phyloP scores from a whole-genome alignment of 306 rosid species.

The Rubus parviflorus region DNA sequence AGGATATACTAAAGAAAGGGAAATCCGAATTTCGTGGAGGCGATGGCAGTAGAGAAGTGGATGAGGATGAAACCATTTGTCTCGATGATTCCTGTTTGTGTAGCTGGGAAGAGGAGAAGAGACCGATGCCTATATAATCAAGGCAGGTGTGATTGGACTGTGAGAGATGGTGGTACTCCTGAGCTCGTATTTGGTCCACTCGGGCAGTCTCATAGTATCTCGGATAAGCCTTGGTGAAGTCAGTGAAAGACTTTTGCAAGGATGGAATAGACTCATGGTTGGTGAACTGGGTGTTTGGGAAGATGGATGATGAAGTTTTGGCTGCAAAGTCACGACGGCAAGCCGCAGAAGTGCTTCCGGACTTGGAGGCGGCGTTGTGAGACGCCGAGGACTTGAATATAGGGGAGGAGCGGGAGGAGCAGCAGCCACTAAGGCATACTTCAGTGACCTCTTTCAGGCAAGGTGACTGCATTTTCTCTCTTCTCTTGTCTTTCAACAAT shows the following conservation, averaged over 20 bases:
- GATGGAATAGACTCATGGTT: conserved; percentile 91
- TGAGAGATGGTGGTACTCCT: conserved; percentile 67
- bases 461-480: conserved; percentile 44
- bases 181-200: conserved; percentile 63
- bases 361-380: conserved; percentile 30
- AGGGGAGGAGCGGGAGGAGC: conserved; percentile 36
- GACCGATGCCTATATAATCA: conserved; percentile 92
- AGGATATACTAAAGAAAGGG: conserved; percentile 72
- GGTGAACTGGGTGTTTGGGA: conserved; percentile 69
- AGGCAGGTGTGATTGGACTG: conserved; percentile 61
- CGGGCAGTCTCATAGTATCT: conserved; percentile 56
- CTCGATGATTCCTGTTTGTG: conserved; percentile 46
- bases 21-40: conserved; percentile 35
- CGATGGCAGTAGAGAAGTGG: conserved; percentile 30
- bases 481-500: conserved; percentile 15
- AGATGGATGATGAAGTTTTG: conserved; percentile 59
- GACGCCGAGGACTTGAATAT: conserved; percentile 41
- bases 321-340: conserved; percentile 64
- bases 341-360: conserved; percentile 53
- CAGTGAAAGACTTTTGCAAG: conserved; percentile 55
- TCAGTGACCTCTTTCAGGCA: conserved; percentile 47
- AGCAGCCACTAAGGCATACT: conserved; percentile 59
- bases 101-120: conserved; percentile 70
- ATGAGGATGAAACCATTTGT: conserved; percentile 38
- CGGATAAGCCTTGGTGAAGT: conserved; percentile 66